phyloP scores from a whole-genome alignment of 495 filamentous ascomycete species.

The Xeromyces bisporus region DNA sequence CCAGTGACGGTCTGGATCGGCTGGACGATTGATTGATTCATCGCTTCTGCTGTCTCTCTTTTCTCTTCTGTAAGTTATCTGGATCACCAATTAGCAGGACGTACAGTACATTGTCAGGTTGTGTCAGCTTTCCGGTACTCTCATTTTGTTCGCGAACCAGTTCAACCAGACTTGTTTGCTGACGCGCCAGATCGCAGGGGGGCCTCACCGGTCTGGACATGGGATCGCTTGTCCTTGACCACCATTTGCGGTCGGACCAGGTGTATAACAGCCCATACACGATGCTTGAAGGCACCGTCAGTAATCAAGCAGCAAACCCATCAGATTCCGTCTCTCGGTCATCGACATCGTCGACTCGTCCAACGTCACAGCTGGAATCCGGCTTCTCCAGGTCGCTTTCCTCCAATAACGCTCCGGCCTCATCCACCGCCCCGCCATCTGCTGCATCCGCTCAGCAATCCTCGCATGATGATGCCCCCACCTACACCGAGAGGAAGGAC shows the following conservation, averaged over 20 bases:
- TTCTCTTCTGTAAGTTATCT: not conserved
- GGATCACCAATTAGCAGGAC: no score
- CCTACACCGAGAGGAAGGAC: conserved; percentile 25
- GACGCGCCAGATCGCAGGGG: no score
- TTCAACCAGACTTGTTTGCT: no score
- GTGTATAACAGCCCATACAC: conserved; percentile 20
- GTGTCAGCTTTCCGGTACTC: no score
- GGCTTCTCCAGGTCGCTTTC: conserved; percentile 23
- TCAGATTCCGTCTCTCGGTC: conserved; percentile 24
- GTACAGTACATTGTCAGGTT: no score
- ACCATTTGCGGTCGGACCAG: conserved; percentile 29
- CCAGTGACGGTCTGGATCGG: not conserved
- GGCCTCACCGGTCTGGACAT: conserved; percentile 16
- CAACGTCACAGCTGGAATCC: conserved; percentile 12
- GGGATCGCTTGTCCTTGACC: conserved; percentile 30
- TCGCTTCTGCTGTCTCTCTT: not conserved
- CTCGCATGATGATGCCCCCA: conserved; percentile 23
- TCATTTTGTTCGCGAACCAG: no score
- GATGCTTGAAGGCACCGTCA: conserved; percentile 34
- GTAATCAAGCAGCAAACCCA: conserved; percentile 14
- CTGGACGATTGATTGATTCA: not conserved
- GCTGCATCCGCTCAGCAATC: conserved; percentile 21
- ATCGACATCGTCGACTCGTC: conserved; percentile 12
- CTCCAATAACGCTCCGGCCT: conserved; percentile 24
- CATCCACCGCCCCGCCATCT: conserved; percentile 24